phyloP scores from a whole-genome alignment of 2,329 filamentous ascomycete species.

The Claviceps africana region DNA sequence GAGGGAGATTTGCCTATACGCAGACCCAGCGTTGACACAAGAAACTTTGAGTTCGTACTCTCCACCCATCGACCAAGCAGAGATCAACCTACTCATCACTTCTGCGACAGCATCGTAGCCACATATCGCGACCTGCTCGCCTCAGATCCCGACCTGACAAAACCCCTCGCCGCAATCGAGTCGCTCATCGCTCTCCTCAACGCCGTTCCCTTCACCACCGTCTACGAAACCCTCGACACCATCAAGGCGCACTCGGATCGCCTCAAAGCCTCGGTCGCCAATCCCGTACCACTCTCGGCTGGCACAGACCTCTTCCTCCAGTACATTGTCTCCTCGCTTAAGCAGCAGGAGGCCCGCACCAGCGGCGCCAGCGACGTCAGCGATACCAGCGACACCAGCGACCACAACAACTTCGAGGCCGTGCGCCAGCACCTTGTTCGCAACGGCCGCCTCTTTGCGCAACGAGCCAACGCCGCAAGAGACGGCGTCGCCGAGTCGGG shows the following conservation, averaged over 20 bases:
- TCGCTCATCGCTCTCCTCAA: constrained; percentile 77
- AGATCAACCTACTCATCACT: constrained; percentile 3
- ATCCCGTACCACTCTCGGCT: constrained; percentile 82
- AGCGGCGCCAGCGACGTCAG: not conserved
- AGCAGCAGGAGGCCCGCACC: constrained; percentile 33
- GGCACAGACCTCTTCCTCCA: constrained; percentile 93
- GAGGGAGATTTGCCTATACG: constrained; percentile 3
- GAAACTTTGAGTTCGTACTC: constrained; percentile 10
- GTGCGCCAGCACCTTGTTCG: constrained; percentile 71
- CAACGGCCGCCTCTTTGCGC: constrained; percentile 77
- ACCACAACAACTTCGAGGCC: constrained; percentile 49
- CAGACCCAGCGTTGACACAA: constrained; percentile 7
- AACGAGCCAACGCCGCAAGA: constrained; percentile 71
- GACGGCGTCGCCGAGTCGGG: constrained; percentile 72
- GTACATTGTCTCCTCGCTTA: constrained; percentile 68
- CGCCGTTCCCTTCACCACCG: constrained; percentile 66
- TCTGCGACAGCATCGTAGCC: constrained; percentile 34
- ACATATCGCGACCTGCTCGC: constrained; percentile 40
- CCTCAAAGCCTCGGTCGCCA: constrained; percentile 66
- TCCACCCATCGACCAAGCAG: too few species aligned
- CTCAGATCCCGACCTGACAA: constrained; percentile 72
- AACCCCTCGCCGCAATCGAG: constrained; percentile 90
- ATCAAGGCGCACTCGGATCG: constrained; percentile 63
- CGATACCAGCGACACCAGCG: not conserved
- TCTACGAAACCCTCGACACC: constrained; percentile 84